Percentiles rank a stretch among this genome's conserved stretches.
phyloP scores from a whole-genome alignment of 225 moss, liverwort and hornwort species.

The Lunularia cruciata region DNA sequence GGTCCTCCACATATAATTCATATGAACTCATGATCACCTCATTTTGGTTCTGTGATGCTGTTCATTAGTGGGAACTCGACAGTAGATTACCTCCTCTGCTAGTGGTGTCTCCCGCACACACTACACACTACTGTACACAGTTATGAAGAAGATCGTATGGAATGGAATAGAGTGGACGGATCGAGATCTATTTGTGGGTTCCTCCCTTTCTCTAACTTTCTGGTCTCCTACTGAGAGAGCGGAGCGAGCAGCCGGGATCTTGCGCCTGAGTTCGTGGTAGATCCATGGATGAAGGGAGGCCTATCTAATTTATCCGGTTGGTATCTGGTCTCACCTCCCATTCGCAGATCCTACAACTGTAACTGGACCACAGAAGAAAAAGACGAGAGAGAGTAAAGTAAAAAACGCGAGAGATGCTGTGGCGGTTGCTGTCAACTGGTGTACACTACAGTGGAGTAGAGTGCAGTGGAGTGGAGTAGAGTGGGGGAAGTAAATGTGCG shows the following conservation, averaged over 20 bases:
- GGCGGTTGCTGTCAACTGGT: neutral
- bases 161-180: neutral
- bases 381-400: neutral
- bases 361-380: neutral
- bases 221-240: neutral
- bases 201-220: neutral
- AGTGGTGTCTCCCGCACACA: neutral
- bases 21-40: no score
- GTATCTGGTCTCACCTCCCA: neutral
- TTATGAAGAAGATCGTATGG: no score
- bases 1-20: no score
- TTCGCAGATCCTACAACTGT: neutral
- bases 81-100: no score
- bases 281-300: neutral
- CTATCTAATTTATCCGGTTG: neutral
- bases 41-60: no score
- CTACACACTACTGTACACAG: neutral
- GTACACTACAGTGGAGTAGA: neutral
- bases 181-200: neutral
- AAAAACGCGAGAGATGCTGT: neutral
- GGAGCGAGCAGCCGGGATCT: neutral
- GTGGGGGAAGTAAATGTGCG: no score
- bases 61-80: no score
- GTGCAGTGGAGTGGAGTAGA: neutral
- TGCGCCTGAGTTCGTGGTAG: neutral